These are phyloP conservation scores for Blepharisma stoltei DNA, from an alignment of 73 alveolate genomes.

Conservation along the genomic window DNA sequence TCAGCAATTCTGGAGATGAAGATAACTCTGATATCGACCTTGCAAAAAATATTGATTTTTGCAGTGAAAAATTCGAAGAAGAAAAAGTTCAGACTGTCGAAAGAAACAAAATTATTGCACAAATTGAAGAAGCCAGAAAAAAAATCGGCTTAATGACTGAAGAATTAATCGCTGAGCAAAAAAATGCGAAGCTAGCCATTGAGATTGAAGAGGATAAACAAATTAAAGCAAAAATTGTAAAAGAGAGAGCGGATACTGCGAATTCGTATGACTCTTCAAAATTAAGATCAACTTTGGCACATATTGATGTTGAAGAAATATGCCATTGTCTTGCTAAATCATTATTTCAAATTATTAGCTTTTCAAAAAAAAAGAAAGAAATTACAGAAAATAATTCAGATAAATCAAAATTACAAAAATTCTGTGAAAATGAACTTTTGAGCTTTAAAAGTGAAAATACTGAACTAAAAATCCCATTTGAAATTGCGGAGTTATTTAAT, in stretches of 20 bases:
- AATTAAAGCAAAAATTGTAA: slow-evolving; percentile 28
- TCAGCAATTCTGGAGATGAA: too few relatives aligned
- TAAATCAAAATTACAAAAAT: not conserved
- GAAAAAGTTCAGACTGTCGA: not conserved
- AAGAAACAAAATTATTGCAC: not conserved
- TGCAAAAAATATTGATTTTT: too few relatives aligned
- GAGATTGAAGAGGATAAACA: not conserved
- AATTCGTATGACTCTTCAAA: slow-evolving; percentile 50
- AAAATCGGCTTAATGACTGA: not conserved
- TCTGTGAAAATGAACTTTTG: not conserved
- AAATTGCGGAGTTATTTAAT: not conserved
- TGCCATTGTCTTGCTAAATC: slow-evolving; percentile 48
- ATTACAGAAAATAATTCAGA: not conserved
- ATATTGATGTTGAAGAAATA: slow-evolving; percentile 62
- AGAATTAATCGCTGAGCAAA: not conserved
- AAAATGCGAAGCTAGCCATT: not conserved
- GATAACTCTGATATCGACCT: too few relatives aligned
- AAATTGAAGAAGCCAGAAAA: slow-evolving; percentile 19
- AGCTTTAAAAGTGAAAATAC: not conserved
- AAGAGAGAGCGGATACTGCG: slow-evolving; percentile 36
- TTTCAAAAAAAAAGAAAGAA: not conserved
- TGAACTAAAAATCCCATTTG: not conserved
- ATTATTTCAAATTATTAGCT: slow-evolving; percentile 30
- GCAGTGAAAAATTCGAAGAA: too few relatives aligned
- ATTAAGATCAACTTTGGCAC: slow-evolving; percentile 48